A percentile compares a stretch with the other conserved stretches of the same genome.
Evolutionary conservation across 2,329 filamentous ascomycete species (phyloP).

Genomic region (Colletotrichum tropicale): DNA sequence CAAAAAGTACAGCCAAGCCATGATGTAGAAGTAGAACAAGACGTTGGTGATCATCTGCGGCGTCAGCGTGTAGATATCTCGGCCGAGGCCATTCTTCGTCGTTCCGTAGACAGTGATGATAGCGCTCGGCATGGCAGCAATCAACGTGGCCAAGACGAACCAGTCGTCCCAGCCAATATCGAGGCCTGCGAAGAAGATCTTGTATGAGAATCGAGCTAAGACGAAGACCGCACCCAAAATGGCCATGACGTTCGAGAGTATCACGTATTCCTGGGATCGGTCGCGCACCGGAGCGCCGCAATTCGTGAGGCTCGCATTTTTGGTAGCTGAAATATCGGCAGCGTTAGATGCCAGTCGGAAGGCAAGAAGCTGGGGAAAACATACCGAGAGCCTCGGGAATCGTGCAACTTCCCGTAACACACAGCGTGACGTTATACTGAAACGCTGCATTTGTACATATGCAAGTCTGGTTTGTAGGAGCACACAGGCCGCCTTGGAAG

Average conservation of each 20-base stretch:
- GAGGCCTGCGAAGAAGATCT: constrained; percentile 32
- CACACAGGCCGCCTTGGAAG: constrained; percentile 19
- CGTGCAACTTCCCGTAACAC: constrained; percentile 23
- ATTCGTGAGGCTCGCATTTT: constrained; percentile 27
- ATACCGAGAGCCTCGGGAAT: constrained; percentile 24
- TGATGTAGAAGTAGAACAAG: constrained; percentile 41
- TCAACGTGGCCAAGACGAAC: constrained; percentile 30
- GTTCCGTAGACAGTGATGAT: constrained; percentile 32
- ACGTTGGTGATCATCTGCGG: constrained; percentile 43
- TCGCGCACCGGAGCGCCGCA: constrained; percentile 28
- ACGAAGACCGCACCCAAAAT: constrained; percentile 40
- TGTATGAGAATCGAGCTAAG: constrained; percentile 39
- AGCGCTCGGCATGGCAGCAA: constrained; percentile 30
- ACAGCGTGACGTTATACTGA: constrained; percentile 22
- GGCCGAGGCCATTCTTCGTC: constrained; percentile 42
- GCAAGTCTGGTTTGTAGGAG: constrained; percentile 24
- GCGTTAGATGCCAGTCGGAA: not conserved
- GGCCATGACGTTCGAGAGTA: constrained; percentile 32
- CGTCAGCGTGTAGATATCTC: constrained; percentile 50
- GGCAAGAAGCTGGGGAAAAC: not conserved
- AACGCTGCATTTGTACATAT: constrained; percentile 23
- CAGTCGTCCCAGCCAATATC: constrained; percentile 40
- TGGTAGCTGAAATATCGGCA: constrained; percentile 13
- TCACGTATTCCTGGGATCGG: constrained; percentile 35
- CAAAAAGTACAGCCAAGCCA: constrained; percentile 45